These are phyloP conservation scores for Syzygium oleosum DNA, from an alignment of 345 rosid genomes.

Conservation along the genomic window DNA sequence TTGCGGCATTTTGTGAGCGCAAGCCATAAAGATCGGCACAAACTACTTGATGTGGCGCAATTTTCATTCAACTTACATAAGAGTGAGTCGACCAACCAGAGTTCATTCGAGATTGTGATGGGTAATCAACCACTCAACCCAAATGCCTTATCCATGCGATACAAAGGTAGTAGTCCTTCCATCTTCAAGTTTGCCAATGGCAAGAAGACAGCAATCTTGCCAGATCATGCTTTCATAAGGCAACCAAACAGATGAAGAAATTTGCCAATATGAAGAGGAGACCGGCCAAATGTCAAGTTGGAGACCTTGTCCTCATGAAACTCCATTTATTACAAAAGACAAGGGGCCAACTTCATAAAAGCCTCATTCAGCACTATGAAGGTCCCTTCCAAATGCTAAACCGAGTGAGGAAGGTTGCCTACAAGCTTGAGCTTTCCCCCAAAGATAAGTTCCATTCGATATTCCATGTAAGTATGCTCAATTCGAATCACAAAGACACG, in stretches of 20 bases:
- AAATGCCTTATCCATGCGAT: not conserved
- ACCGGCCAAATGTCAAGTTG: not conserved
- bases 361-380: not conserved
- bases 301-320: not conserved
- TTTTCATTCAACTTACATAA: not conserved
- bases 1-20: not conserved
- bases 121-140: not conserved
- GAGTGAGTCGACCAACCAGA: rapidly evolving
- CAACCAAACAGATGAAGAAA: not conserved
- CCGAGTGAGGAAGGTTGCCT: not conserved
- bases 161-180: not conserved
- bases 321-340: not conserved
- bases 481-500: not conserved
- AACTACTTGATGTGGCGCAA: not conserved
- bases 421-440: not conserved
- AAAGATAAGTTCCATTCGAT: not conserved
- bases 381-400: not conserved
- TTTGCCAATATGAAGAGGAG: not conserved
- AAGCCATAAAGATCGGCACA: not conserved
- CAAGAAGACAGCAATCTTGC: not conserved
- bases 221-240: not conserved
- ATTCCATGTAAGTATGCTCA: not conserved
- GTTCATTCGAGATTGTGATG: not conserved
- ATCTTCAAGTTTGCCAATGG: not conserved
- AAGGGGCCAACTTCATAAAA: not conserved